Percentiles rank a stretch among this genome's conserved stretches.
Evolutionary conservation across 768 basidiomycete genomes (phyloP).

Genomic region (Trametes punicea): DNA sequence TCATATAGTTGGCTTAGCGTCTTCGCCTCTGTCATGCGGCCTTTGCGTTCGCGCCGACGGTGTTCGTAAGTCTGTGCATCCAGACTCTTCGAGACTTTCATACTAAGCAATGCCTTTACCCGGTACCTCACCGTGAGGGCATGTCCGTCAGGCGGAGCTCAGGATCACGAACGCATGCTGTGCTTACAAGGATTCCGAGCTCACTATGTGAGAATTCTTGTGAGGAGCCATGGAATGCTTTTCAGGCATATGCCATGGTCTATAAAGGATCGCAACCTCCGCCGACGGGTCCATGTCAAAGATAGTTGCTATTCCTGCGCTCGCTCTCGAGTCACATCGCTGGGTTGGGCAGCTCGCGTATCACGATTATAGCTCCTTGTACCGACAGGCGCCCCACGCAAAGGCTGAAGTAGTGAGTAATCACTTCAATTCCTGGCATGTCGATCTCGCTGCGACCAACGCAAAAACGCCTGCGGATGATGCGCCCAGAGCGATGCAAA

Average conservation of each 20-base stretch:
- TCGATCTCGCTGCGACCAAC: slow-evolving; percentile 11
- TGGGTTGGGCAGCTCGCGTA: slow-evolving; percentile 4
- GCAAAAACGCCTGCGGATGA: slow-evolving; percentile 11
- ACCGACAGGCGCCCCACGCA: not conserved
- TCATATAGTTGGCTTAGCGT: no score
- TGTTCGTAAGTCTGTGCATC: not conserved
- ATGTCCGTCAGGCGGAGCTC: no score
- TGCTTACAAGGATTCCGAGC: no score
- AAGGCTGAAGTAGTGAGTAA: slow-evolving; percentile 1
- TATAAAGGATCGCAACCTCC: no score
- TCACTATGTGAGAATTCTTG: no score
- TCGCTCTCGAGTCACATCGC: not conserved
- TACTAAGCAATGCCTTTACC: no score
- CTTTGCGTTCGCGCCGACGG: not conserved
- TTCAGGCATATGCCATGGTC: no score
- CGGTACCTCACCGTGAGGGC: no score
- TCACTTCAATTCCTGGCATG: slow-evolving; percentile 5
- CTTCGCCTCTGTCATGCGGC: not conserved
- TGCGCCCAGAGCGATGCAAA: slow-evolving; percentile 15
- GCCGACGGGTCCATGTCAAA: not conserved
- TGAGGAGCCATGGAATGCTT: no score
- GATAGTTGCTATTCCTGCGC: not conserved
- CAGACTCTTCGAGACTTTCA: no score
- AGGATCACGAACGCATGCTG: no score
- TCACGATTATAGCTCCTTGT: not conserved